Base-by-base conservation (phyloP, 2,329 filamentous ascomycete species). In the Clarireedia hainanense region DNA sequence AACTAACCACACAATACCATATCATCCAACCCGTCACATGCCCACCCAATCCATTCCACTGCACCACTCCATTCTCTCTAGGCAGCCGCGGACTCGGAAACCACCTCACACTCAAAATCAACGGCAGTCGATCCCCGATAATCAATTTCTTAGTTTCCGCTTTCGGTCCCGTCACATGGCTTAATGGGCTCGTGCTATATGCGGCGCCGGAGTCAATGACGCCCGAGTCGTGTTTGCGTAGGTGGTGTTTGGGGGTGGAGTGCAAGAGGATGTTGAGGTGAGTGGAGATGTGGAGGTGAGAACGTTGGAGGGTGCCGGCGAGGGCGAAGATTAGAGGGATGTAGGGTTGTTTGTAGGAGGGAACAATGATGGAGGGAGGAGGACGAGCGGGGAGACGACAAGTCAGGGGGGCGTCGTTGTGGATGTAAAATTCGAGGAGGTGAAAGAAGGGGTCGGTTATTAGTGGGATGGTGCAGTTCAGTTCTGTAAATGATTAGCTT, bases 381-480 rank as follows among this genome's bases (percentile, higher is more conserved):
- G 92, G 92, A 6, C 86, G 84, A 0, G 89, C 83, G 27, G 92
- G 90, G 14, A 97, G 82, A 52, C 94, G 91, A 73, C 94, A 99
- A 54, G 90, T 85, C 50, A 97, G 79, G 9, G 94, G 94, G 17
- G 91, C 91, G 73, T 99, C 94, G 75, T 88, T 91, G 78, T 97
- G 94, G 71, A 97, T 86, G 79, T 97, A 97, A 79, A 96, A 97
- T 75, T 97, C 89, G 75, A 92, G 85, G 51, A 92, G 80, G 73
- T 94, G 89, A 77, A 90, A 94, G 77, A 91, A 86, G 42, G 86
- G 81, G 69, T 92, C 89, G 65, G 80, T 79, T 65, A 92, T 78
- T 73, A 88, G 80, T 68, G 86, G 76, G 65, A 94, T 84, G 55
- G 89, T 94, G 76, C 89, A 94, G 75, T 92, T 92, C 64, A 89